Base-by-base conservation (phyloP, 805 yeast genomes). In the Lachancea meyersii region DNA sequence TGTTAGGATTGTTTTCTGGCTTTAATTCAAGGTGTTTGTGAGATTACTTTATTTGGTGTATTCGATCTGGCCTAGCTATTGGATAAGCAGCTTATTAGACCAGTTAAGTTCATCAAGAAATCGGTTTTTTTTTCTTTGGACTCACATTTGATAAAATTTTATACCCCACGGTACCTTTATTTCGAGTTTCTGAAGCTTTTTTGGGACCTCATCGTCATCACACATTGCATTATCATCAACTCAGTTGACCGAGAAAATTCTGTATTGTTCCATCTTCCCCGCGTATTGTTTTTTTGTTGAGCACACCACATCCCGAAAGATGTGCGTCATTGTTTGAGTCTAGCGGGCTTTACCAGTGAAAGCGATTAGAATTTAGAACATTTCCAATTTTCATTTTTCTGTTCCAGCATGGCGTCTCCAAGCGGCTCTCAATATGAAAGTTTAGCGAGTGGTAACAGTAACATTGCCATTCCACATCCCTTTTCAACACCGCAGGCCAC, bases 291-390 rank as follows among this genome's bases (percentile, higher is more conserved):
- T 23, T 23, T 23, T 23, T 23, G 26, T n/a, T n/a, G n/a, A n/a
- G n/a, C n/a, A n/a, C n/a, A n/a, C n/a, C n/a, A 16, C 32, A 30
- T 30, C 32, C 32, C 13, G 32, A 30, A 32, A 20, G 37, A 34
- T 34, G 37, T 34, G 37, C 20, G 26, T 34, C 14, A 17, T 34
- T 23, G 26, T 34, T 22, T 34, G 22, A 22, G 37, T 14, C 17
- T 4, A 5, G 37, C 28, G 37, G 37, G 28, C 19, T 16, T n/a
- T 17, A 7, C 35, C n/a, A 32, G 35, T 32, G 35, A 5, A 19
- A 32, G 28, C 20, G 20, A 13, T n/a, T 10, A 14, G 19, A 14
- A 30, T 8, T 13, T 16, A 17, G 31, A 28, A n/a, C 9, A 28
- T 28, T 23, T 10, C 26, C 26, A 7, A 10, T 23, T 23, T 6